Evolutionary conservation across 2,329 filamentous ascomycete species (phyloP), one percentile per base, ranked within the genome.

Genomic region (Fusarium sp.): DNA sequence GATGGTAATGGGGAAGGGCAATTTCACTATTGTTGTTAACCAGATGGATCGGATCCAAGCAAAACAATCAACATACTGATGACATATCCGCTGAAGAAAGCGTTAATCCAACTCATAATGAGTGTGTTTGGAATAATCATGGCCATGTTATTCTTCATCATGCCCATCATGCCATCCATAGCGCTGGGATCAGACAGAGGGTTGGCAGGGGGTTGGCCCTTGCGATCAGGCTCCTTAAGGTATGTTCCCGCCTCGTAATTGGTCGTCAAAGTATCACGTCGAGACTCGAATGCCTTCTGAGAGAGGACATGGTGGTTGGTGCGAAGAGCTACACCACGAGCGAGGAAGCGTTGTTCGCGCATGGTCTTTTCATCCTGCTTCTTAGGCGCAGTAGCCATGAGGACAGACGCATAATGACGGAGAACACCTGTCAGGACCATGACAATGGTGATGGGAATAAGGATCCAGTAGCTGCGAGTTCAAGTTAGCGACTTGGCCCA

Each of bases 121-220:
- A 99, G 82, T 8, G 94, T 98, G 80, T 99, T 97, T 47, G 96
- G 96, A 59, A 99, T 93, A 84, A 99, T 98, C 96, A 98, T 99
- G 69, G 96, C 95, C 92, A 99, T 97, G 78, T 99, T 97, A 58
- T 94, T 94, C 87, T 99, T 99, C 93, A 99, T 97, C 93, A 97
- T 97, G 72, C 96, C 95, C 96, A 99, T 99, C 96, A 99, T 99
- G 72, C 94, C 95, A 77, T 99, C 96, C 96, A 99, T 99, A 59
- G 93, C 93, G 46, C 91, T 91, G 21, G 96, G 96, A 78, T 99
- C 96, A 13, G 91, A 92, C 88, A 99, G 94, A 6, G 96, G 96
- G 80, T 98, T 99, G 36, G 93, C 89, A 20, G 94, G 91, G 5
- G 94, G 91, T 81, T 97, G 92, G 51, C 94, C 94, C 76, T 91